These are phyloP conservation scores for Cutaneotrichosporon arboriforme DNA, from an alignment of 1,284 basidiomycete genomes.

Conservation along the genomic window DNA sequence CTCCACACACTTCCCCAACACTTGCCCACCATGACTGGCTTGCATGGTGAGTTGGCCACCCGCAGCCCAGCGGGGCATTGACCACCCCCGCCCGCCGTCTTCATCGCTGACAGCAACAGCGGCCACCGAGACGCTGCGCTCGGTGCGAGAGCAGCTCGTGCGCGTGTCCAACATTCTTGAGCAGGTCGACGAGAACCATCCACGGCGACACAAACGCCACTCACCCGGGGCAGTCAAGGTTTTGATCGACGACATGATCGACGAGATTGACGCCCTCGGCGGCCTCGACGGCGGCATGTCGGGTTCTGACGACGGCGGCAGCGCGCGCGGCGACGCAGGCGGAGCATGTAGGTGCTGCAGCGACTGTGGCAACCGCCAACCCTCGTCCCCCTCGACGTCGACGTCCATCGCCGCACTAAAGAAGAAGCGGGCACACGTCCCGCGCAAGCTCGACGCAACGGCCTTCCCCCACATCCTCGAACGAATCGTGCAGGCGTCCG, in stretches of 20 bases:
- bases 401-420: no score
- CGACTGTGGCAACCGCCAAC: no score
- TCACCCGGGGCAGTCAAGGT: background rate
- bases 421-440: no score
- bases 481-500: background rate
- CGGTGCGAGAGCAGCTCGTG: background rate
- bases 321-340: no score
- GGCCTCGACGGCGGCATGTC: background rate
- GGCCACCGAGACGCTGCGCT: background rate
- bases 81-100: no score
- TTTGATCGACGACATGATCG: background rate
- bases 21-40: background rate
- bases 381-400: no score
- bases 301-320: no score
- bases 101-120: background rate
- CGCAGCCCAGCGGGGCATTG: no score
- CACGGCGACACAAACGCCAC: constrained; percentile 1
- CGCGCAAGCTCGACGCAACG: background rate
- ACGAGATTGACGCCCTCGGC: background rate
- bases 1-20: no score
- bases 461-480: constrained; percentile 1
- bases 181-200: background rate
- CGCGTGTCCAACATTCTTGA: background rate
- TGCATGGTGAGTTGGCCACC: background rate
- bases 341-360: no score